Evolutionary conservation across 2,329 filamentous ascomycete species (phyloP).

Genomic region (Ceratocystis eucalypticola): DNA sequence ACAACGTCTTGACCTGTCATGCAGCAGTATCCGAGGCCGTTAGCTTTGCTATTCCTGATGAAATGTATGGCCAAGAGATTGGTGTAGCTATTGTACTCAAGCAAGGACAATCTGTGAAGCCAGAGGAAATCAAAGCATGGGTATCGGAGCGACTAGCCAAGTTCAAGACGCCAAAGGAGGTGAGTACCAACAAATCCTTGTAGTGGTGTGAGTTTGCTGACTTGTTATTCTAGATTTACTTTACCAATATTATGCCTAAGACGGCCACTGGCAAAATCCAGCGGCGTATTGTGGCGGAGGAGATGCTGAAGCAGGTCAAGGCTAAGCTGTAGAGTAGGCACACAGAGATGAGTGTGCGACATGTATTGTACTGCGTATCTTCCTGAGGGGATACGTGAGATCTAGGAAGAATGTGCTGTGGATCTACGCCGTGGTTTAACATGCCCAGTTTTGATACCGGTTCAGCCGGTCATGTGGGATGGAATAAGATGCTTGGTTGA

Average conservation of each 20-base stretch:
- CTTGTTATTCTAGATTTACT: constrained; percentile 47
- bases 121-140: constrained; percentile 53
- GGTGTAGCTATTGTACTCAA: constrained; percentile 65
- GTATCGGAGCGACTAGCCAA: constrained; percentile 58
- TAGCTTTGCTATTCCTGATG: constrained; percentile 69
- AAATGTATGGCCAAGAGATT: constrained; percentile 72
- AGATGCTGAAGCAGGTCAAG: constrained; percentile 61
- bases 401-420: too few species aligned
- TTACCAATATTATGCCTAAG: constrained; percentile 75
- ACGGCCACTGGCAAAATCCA: constrained; percentile 88
- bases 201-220: not conserved
- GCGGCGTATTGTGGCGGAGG: constrained; percentile 70
- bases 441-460: too few species aligned
- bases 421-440: too few species aligned
- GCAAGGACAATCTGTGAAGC: constrained; percentile 41
- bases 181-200: constrained; percentile 24
- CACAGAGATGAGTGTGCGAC: too few species aligned
- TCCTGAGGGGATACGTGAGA: too few species aligned
- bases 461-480: too few species aligned
- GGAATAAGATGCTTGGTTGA: too few species aligned
- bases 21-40: constrained; percentile 64
- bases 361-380: too few species aligned
- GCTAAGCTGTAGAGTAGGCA: constrained; percentile 36
- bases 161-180: constrained; percentile 77
- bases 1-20: constrained; percentile 67